These are phyloP conservation scores for Ascochyta lentis DNA, from an alignment of 2,329 filamentous ascomycete genomes.

Conservation along the genomic window DNA sequence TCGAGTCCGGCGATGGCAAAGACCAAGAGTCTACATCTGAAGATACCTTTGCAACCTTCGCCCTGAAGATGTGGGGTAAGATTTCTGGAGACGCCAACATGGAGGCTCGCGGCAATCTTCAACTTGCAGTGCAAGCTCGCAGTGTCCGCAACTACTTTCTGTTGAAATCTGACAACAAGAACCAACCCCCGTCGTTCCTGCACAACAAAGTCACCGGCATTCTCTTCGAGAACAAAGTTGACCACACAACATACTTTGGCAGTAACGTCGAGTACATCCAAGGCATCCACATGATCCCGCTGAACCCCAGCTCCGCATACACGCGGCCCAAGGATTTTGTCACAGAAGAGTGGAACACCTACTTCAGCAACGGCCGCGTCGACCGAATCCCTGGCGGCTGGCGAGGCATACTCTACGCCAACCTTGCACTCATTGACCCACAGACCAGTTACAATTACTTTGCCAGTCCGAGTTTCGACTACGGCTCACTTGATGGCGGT, in stretches of 20 bases:
- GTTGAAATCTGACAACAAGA: conserved; percentile 72
- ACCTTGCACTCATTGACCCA: conserved; percentile 80
- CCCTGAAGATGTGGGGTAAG: conserved; percentile 92
- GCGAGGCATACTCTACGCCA: conserved; percentile 85
- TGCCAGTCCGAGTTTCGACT: conserved; percentile 68
- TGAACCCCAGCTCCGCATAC: conserved; percentile 74
- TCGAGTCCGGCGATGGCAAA: conserved; percentile 76
- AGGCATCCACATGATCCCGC: conserved; percentile 83
- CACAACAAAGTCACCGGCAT: conserved; percentile 78
- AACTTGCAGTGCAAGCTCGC: conserved; percentile 79
- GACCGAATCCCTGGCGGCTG: conserved; percentile 76
- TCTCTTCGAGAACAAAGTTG: conserved; percentile 94
- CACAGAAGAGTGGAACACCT: conserved; percentile 69
- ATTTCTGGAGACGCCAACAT: conserved; percentile 77
- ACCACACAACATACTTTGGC: conserved; percentile 91
- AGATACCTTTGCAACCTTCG: conserved; percentile 87
- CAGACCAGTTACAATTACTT: conserved; percentile 77
- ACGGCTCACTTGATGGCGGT: conserved; percentile 77
- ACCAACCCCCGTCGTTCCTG: conserved; percentile 78
- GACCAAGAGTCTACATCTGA: conserved; percentile 93
- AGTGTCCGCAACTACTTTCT: conserved; percentile 84
- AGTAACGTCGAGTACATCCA: conserved; percentile 69
- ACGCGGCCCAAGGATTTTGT: conserved; percentile 77
- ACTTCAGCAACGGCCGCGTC: conserved; percentile 74
- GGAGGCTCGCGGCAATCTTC: conserved; percentile 81